Evolutionary conservation across 495 filamentous ascomycete genomes (phyloP).

Genomic region (Penicillium cataractarum): DNA sequence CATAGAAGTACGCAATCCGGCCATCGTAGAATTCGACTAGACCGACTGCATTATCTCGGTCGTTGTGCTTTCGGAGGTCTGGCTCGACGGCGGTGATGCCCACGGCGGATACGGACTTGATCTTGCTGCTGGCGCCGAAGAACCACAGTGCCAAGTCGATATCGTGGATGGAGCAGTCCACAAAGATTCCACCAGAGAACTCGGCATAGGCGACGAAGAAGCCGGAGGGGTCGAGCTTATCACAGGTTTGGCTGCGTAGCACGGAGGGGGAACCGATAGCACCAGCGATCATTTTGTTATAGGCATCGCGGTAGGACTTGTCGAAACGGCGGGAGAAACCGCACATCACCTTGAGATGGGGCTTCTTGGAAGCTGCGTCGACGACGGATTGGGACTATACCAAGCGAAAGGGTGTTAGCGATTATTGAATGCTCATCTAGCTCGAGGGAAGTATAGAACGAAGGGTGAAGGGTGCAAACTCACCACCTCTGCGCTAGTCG

Average conservation of each 20-base stretch:
- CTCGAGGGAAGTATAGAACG: background rate
- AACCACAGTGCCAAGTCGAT: slow-evolving; percentile 61
- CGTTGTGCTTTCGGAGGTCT: slow-evolving; percentile 54
- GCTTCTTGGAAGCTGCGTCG: slow-evolving; percentile 51
- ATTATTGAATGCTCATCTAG: background rate
- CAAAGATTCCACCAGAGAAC: slow-evolving; percentile 60
- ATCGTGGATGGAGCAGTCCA: slow-evolving; percentile 60
- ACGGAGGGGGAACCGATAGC: slow-evolving; percentile 54
- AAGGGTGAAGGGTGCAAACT: slow-evolving; percentile 16
- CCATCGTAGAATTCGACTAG: slow-evolving; percentile 64
- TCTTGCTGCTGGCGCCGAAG: slow-evolving; percentile 47
- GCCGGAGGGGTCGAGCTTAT: slow-evolving; percentile 54
- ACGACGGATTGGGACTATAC: slow-evolving; percentile 56
- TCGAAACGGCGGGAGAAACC: slow-evolving; percentile 62
- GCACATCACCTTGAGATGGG: slow-evolving; percentile 53
- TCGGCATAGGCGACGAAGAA: slow-evolving; percentile 61
- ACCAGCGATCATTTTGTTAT: slow-evolving; percentile 46
- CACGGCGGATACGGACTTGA: slow-evolving; percentile 51
- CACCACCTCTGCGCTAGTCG: slow-evolving; percentile 56
- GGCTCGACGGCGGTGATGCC: slow-evolving; percentile 63
- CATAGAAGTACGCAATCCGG: slow-evolving; percentile 62
- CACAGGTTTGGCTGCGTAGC: slow-evolving; percentile 60
- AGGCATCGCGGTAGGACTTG: slow-evolving; percentile 55
- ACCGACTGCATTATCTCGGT: slow-evolving; percentile 64
- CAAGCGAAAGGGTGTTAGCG: background rate